These are phyloP conservation scores for Fusarium tanahbumbuense DNA, from an alignment of 2,329 filamentous ascomycete genomes.

Conservation along the genomic window DNA sequence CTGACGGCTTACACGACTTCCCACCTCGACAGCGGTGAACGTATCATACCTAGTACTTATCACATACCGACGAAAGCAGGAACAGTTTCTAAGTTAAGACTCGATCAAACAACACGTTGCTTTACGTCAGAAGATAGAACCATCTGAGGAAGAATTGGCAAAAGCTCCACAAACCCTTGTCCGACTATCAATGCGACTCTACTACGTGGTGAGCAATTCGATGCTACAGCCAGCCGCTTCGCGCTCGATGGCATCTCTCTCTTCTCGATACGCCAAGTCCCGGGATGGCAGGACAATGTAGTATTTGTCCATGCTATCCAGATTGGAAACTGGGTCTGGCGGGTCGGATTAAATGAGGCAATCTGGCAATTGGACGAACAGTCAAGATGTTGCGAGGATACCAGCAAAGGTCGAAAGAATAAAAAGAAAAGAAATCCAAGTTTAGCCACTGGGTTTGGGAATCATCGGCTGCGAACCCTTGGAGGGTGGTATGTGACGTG, in stretches of 20 bases:
- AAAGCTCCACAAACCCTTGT: neutral
- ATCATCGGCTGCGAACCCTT: constrained; percentile 40
- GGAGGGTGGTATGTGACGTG: constrained; percentile 45
- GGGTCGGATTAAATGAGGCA: constrained; percentile 18
- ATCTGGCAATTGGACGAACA: constrained; percentile 8
- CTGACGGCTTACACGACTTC: constrained; percentile 10
- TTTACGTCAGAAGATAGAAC: constrained; percentile 15
- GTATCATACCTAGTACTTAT: neutral
- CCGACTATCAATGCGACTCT: neutral
- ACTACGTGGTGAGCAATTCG: neutral
- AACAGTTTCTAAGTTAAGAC: neutral
- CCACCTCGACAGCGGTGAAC: constrained; percentile 39
- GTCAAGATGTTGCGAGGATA: neutral
- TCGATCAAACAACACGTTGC: neutral
- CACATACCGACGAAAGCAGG: neutral
- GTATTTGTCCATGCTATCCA: neutral
- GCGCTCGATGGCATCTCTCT: neutral
- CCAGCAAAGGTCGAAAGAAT: neutral
- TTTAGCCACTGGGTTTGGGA: constrained; percentile 21
- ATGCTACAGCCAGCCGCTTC: neutral
- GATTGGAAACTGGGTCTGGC: constrained; percentile 17
- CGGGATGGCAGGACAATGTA: neutral
- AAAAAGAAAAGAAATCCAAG: constrained; percentile 2
- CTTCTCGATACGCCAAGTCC: neutral
- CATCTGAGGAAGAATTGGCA: neutral